Conservation (phyloP, 306 rosid species). For the Sindora glabra region DNA sequence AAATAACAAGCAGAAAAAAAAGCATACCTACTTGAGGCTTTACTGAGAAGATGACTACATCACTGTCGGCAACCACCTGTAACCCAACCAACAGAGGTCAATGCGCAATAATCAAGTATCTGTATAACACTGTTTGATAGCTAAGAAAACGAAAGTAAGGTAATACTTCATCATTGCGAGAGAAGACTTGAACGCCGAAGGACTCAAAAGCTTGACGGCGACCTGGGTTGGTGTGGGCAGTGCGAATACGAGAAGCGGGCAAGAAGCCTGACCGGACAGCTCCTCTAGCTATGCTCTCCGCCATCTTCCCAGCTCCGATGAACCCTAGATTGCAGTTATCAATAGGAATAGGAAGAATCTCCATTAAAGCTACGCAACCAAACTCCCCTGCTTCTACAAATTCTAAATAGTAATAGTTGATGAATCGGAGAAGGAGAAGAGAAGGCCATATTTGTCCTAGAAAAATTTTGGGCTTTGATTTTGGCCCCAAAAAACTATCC, state of each 20-base stretch:
- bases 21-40: slow-evolving; percentile 76
- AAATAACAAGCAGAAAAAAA: neutral
- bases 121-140: neutral
- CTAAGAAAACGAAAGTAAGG: neutral
- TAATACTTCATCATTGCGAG: slow-evolving; percentile 46
- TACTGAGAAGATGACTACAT: slow-evolving; percentile 77
- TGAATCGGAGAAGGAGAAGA: too few relatives aligned
- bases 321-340: slow-evolving; percentile 69
- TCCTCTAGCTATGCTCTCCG: slow-evolving; percentile 82
- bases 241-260: slow-evolving; percentile 64
- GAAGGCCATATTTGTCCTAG: too few relatives aligned
- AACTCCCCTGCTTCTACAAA: neutral
- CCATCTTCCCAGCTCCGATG: slow-evolving; percentile 98
- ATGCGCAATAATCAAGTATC: too few relatives aligned
- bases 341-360: slow-evolving; percentile 47
- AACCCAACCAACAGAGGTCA: too few relatives aligned
- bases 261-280: slow-evolving; percentile 61
- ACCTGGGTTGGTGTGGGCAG: slow-evolving; percentile 45
- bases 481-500: too few relatives aligned
- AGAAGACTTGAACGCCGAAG: slow-evolving; percentile 37
- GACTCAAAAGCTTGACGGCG: slow-evolving; percentile 49
- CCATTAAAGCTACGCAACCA: slow-evolving; percentile 15
- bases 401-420: too few relatives aligned
- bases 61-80: slow-evolving; percentile 80
- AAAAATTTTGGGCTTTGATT: too few relatives aligned